phyloP scores from a whole-genome alignment of 2,329 filamentous ascomycete genomes.

The Blastomyces gilchristii region DNA sequence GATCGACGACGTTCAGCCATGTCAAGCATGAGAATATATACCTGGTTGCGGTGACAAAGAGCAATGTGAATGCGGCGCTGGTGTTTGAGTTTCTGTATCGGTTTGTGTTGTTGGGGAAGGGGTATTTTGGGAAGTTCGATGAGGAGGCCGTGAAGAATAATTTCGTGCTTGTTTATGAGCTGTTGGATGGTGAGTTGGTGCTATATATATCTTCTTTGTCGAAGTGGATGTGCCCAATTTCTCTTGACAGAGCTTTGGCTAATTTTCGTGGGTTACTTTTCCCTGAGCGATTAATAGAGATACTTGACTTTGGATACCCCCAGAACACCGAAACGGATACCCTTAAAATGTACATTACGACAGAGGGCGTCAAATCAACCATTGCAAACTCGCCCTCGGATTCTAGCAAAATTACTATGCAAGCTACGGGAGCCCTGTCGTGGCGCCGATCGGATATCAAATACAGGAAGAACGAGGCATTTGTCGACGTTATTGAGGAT shows the following conservation, averaged over 20 bases:
- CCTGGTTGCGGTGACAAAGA: conserved; percentile 92
- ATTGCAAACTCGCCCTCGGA: conserved; percentile 60
- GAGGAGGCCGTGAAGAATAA: conserved; percentile 99
- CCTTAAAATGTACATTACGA: conserved; percentile 99
- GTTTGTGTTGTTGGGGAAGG: conserved; percentile 77
- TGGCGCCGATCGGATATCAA: conserved; percentile 97
- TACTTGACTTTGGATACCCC: conserved; percentile 96
- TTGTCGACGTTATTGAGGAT: conserved; percentile 98
- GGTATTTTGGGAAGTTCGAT: conserved; percentile 98
- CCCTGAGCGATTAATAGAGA: conserved; percentile 52
- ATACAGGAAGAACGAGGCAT: conserved; percentile 98
- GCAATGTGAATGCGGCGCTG: conserved; percentile 95
- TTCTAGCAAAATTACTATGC: conserved; percentile 97
- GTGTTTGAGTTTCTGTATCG: conserved; percentile 98
- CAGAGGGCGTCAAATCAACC: conserved; percentile 89
- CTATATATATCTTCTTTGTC: neutral
- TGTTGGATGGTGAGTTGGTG: conserved; percentile 63
- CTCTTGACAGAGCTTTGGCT: neutral
- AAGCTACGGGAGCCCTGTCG: conserved; percentile 90
- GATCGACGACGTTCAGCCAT: conserved; percentile 97
- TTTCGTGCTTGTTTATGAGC: conserved; percentile 96
- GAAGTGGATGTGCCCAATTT: neutral
- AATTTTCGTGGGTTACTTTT: neutral
- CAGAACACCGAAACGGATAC: conserved; percentile 99
- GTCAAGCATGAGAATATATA: conserved; percentile 99